These are phyloP conservation scores for Fennellomyces sp. DNA, from an alignment of 371 early-diverging fungal species.

Conservation along the genomic window DNA sequence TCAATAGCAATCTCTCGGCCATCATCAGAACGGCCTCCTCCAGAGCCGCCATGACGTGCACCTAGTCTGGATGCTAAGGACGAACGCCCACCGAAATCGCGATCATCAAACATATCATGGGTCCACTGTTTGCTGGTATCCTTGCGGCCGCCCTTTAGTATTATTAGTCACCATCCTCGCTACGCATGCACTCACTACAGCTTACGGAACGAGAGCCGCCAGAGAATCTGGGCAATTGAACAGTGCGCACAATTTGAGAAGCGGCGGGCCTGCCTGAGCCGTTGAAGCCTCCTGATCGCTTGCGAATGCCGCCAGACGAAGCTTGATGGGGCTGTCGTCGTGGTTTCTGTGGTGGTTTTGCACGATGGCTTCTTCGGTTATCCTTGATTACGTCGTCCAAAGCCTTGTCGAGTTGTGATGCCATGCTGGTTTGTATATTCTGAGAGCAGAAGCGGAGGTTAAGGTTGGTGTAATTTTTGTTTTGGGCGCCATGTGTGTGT, in stretches of 20 bases:
- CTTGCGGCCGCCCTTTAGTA: not conserved
- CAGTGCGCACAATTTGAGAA: constrained; percentile 37
- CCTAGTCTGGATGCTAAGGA: constrained; percentile 34
- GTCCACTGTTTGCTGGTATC: constrained; percentile 26
- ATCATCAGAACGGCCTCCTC: constrained; percentile 2
- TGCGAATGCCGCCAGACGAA: constrained; percentile 28
- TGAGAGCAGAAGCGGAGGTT: not conserved
- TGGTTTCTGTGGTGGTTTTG: constrained; percentile 13
- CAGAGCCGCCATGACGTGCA: constrained; percentile 4
- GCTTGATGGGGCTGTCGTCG: constrained; percentile 23
- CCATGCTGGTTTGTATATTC: constrained; percentile 19
- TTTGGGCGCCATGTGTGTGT: too few species aligned
- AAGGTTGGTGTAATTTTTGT: too few species aligned
- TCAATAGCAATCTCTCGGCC: constrained; percentile 30
- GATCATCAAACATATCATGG: constrained; percentile 41
- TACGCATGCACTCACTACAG: too few species aligned
- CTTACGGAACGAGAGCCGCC: constrained; percentile 6
- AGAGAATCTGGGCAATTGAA: constrained; percentile 26
- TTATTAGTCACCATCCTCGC: not conserved
- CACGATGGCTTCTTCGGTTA: constrained; percentile 26
- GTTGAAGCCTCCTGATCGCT: constrained; percentile 21
- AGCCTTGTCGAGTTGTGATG: constrained; percentile 47
- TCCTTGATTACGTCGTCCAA: constrained; percentile 58
- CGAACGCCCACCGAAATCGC: constrained; percentile 8
- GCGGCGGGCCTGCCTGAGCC: constrained; percentile 15